Evolutionary conservation across 73 alveolate genomes (phyloP), one percentile per base, ranked within the genome.

Genomic region (Stentor coeruleus): DNA sequence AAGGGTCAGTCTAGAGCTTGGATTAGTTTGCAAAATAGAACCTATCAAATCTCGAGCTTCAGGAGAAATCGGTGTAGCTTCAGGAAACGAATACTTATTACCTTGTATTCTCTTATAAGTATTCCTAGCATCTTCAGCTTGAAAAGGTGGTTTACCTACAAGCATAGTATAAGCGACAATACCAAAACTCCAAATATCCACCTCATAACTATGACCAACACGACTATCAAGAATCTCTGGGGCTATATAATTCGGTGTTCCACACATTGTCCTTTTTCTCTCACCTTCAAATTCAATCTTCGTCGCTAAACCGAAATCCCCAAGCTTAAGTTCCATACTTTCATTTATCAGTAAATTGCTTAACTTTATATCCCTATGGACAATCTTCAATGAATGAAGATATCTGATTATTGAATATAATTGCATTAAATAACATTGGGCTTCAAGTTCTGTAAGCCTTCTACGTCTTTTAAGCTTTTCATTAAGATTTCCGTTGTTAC

Each of bases 161-260:
- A 49, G 66, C 20, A 49, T 11, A 49, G 66, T 49, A 49, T 11
- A 49, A 49, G 20, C 20, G 28, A 49, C 6, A 20, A 49, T 20
- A 11, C 66, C 66, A 49, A 49, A 6, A 49, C 66, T 49, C 66
- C 66, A 49, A 49, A 49, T 20, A 49, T 49, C 66, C 6, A 20
- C 66, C 20, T 49, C 66, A 49, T 49, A 49, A 49, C 28, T 11
- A 49, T 49, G 66, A 49, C 20, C 20, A n/a, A n/a, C n/a, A n/a
- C n/a, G n/a, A 11, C 66, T 20, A 11, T 49, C 66, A 49, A 66
- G 41, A 26, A 66, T 33, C 33, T 66, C n/a, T 15, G 99, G 99
- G 4, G 98, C 93, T 72, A 95, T 90, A 81, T 95, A 96, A 79
- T 94, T 97, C 2, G 97, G 91, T 20, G 99, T 96, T 3, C 99